Evolutionary conservation across 108 stramenopile species (phyloP), one percentile per base, ranked within the genome.

Genomic region (Parietichytrium sp.): DNA sequence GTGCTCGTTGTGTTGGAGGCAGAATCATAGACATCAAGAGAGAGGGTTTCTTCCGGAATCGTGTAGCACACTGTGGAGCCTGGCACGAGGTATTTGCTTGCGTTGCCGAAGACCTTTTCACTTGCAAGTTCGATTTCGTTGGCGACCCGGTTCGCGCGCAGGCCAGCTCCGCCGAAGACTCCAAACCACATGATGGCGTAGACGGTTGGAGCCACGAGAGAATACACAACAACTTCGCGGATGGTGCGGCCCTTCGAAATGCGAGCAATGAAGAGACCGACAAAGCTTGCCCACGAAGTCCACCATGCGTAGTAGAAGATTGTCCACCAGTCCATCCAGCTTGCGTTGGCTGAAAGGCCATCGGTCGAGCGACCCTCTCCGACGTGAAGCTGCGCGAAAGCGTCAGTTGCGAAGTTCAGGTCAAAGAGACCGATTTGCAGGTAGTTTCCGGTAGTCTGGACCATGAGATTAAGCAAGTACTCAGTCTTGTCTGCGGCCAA

Each of bases 291-390:
- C 91, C 91, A 92, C 16, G 91, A 78, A 12, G 87, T 90, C 91
- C 91, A 90, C 91, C 89, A 92, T 16, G 85, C 91, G 81, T 87
- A 85, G 87, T 92, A 91, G 79, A 90, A 91, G 82, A 91, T 81
- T 18, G 87, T 91, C 91, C 91, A 91, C 15, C 53, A 53, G 49
- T 86, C 84, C 80, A 90, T 90, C 85, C 87, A 91, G 83, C 84
- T 87, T 23, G 84, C 48, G 20, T 77, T 81, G 2, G 83, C 84
- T 51, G 82, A 84, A 23, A 53, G 51, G 4, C 91, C 89, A 55
- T 91, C 88, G 20, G 81, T 61, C 23, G 84, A 83, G 16, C 91
- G 86, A 26, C 89, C 89, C 82, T 54, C 45, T 12, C 50, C 80
- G 16, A n/a, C 31, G 15, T 20, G 31, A 29, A 81, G 80, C 50